Conservation (phyloP, 2,329 filamentous ascomycete species). For the Albifimbria verrucaria region DNA sequence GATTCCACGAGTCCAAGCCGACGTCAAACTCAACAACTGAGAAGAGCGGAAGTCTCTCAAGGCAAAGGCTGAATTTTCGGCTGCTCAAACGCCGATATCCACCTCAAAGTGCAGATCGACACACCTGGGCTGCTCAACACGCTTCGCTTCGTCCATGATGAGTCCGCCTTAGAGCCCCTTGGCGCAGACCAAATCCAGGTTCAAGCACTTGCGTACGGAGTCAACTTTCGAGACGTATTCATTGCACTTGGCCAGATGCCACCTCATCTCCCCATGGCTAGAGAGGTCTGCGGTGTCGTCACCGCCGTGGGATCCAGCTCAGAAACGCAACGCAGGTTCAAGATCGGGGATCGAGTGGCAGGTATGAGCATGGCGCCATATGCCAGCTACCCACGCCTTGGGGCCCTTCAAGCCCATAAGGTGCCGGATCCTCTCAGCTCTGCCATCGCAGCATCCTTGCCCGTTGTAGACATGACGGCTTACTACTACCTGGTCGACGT, state of each 20-base stretch:
- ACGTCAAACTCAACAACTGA: too few species aligned
- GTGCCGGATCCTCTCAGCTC: not conserved
- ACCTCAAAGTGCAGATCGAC: not conserved
- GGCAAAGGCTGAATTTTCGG: too few species aligned
- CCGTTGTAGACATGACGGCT: not conserved
- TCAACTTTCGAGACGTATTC: not conserved
- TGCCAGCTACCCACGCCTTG: not conserved
- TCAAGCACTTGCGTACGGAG: not conserved
- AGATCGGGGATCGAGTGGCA: not conserved
- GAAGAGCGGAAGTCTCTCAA: too few species aligned
- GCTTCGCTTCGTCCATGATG: not conserved
- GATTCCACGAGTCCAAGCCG: too few species aligned
- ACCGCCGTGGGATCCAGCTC: not conserved
- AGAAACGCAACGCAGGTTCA: not conserved
- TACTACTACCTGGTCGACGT: conserved; percentile 19
- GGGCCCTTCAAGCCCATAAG: not conserved
- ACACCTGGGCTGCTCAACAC: not conserved
- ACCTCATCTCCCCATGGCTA: not conserved
- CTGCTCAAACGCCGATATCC: too few species aligned
- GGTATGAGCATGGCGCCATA: not conserved
- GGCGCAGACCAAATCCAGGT: not conserved
- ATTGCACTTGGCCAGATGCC: not conserved
- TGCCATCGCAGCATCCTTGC: not conserved
- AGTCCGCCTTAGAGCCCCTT: not conserved
- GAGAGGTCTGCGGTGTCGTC: not conserved